Evolutionary conservation across 768 basidiomycete species (phyloP).

Genomic region (Suillus bovinus): DNA sequence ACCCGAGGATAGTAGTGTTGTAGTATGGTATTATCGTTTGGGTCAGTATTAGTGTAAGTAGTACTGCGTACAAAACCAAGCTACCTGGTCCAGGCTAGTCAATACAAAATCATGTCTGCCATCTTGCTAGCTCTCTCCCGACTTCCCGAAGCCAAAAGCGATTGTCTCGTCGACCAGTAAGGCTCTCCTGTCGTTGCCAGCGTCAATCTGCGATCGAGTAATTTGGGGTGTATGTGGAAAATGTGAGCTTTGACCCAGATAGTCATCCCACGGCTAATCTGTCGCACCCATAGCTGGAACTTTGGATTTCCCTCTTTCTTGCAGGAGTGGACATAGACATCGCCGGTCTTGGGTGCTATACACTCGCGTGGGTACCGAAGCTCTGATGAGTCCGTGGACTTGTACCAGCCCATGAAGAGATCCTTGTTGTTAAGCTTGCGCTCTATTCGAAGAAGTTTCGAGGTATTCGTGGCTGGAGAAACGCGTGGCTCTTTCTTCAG

Average conservation of each 20-base stretch:
- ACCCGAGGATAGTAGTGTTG: not conserved
- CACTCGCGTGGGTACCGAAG: conserved; percentile 5
- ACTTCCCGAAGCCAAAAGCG: conserved; percentile 1
- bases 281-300: conserved; percentile 7
- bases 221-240: conserved; percentile 4
- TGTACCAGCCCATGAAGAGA: conserved; percentile 7
- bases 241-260: conserved; percentile 9
- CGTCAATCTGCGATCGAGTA: not conserved
- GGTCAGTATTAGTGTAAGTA: not conserved
- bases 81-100: not conserved
- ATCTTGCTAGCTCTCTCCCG: not conserved
- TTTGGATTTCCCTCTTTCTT: not conserved
- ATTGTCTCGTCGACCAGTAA: not conserved
- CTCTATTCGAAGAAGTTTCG: conserved; percentile 1
- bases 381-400: not conserved
- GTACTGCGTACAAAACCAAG: not conserved
- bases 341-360: conserved; percentile 1
- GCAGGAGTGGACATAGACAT: conserved; percentile 6
- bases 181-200: not conserved
- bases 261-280: conserved; percentile 6
- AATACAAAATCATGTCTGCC: not conserved
- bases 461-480: not conserved
- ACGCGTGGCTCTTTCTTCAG: not conserved
- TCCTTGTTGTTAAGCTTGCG: conserved; percentile 7
- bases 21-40: not conserved